A percentile compares a stretch with the other conserved stretches of the same genome.
Evolutionary conservation across 371 early-diverging fungal genomes (phyloP).

Genomic region (Syncephalastrum monosporum): DNA sequence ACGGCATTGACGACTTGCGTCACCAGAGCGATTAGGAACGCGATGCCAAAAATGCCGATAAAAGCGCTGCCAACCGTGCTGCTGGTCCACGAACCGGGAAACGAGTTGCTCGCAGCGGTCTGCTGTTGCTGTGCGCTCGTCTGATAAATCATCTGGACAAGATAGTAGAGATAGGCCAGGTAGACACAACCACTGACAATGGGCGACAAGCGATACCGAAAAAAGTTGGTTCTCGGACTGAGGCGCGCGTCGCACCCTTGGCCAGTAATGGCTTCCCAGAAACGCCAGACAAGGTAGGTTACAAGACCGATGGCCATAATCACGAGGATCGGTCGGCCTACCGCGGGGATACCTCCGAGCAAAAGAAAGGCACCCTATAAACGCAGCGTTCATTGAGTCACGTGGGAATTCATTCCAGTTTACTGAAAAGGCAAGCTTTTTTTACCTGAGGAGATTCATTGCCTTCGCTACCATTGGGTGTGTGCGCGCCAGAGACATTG

Average conservation of each 20-base stretch:
- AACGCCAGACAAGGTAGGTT: conserved; percentile 48
- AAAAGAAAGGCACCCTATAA: conserved; percentile 42
- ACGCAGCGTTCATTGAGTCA: background rate
- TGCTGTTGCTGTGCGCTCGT: conserved; percentile 34
- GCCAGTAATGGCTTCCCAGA: conserved; percentile 49
- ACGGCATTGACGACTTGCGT: conserved; percentile 46
- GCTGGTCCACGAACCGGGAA: conserved; percentile 40
- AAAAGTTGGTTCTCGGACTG: conserved; percentile 42
- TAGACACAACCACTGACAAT: conserved; percentile 48
- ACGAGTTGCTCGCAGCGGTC: conserved; percentile 36
- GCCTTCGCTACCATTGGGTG: conserved; percentile 40
- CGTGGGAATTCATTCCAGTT: background rate
- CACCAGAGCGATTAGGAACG: conserved; percentile 43
- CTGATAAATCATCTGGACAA: conserved; percentile 42
- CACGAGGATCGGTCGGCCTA: conserved; percentile 39
- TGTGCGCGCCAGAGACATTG: conserved; percentile 35
- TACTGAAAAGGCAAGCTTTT: background rate
- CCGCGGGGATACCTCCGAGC: conserved; percentile 37
- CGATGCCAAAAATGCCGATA: conserved; percentile 36
- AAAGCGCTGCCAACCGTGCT: conserved; percentile 34
- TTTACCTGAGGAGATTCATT: conserved; percentile 47
- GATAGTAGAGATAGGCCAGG: conserved; percentile 41
- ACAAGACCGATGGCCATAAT: conserved; percentile 43
- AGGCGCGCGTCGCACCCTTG: conserved; percentile 40
- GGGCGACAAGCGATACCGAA: conserved; percentile 46